Evolutionary conservation across 2,329 filamentous ascomycete genomes (phyloP).

Genomic region (Microsporum audouinii): DNA sequence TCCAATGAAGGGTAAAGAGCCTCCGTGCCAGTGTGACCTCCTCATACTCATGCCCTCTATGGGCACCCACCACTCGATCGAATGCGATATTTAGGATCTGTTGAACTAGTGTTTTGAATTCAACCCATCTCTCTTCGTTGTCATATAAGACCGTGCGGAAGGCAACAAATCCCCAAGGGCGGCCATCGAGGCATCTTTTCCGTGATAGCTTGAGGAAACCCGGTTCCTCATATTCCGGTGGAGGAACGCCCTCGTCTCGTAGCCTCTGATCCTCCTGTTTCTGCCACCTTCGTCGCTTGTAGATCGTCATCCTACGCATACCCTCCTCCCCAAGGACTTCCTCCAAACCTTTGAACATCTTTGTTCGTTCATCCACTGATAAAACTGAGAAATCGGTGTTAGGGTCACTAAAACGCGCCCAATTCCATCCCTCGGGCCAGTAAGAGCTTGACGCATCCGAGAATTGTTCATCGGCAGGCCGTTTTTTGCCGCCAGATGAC

Average conservation of each 20-base stretch:
- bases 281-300: not conserved
- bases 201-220: not conserved
- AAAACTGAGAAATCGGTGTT: not conserved
- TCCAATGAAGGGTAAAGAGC: not conserved
- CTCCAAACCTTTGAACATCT: not conserved
- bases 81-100: not conserved
- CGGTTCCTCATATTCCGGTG: not conserved
- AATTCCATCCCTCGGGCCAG: conserved; percentile 1
- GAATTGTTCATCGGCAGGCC: not conserved
- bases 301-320: not conserved
- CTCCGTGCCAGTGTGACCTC: not conserved
- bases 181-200: too few relatives aligned
- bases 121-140: not conserved
- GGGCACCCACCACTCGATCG: not conserved
- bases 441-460: not conserved
- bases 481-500: not conserved
- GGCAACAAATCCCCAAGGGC: not conserved
- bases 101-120: not conserved
- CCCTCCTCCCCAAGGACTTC: not conserved
- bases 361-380: not conserved
- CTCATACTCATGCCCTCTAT: not conserved
- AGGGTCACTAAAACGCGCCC: not conserved
- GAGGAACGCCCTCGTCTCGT: not conserved
- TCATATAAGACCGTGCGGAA: not conserved
- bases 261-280: not conserved